Evolutionary conservation across 139 green algal species (phyloP).

Genomic region (Chlamydomonas sp.): DNA sequence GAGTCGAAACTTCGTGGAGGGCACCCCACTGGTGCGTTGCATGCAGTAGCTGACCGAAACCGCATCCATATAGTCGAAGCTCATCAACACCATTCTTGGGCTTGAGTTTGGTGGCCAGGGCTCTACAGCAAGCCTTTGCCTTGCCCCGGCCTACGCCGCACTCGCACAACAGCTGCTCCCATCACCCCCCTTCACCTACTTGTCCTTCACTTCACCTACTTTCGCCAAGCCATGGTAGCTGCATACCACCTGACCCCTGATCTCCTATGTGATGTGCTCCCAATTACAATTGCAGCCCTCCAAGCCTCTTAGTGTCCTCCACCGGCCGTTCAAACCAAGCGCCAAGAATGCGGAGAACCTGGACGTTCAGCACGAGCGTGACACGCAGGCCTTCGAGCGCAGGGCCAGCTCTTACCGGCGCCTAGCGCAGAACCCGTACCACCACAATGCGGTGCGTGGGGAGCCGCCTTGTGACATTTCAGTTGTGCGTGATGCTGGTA

Average conservation of each 20-base stretch:
- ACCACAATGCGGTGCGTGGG: slow-evolving; percentile 31
- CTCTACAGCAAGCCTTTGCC: too few relatives aligned
- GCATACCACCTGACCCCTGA: background rate
- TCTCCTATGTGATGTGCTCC: background rate
- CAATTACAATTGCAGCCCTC: background rate
- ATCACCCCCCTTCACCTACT: background rate
- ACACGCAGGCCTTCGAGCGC: slow-evolving; percentile 31
- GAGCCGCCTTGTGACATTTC: too few relatives aligned
- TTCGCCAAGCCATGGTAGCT: background rate
- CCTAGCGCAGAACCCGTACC: background rate
- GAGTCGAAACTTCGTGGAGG: background rate
- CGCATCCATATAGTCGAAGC: too few relatives aligned
- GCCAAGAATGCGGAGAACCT: slow-evolving; percentile 42
- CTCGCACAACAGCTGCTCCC: too few relatives aligned
- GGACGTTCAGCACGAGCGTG: slow-evolving; percentile 33
- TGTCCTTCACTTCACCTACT: background rate
- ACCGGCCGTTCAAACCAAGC: slow-evolving; percentile 5
- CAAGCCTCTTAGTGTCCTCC: slow-evolving; percentile 37
- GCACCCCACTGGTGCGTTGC: slow-evolving; percentile 13
- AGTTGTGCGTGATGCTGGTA: too few relatives aligned
- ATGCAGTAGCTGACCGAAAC: too few relatives aligned
- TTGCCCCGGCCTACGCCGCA: too few relatives aligned
- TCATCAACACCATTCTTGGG: too few relatives aligned
- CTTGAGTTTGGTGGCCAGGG: too few relatives aligned
- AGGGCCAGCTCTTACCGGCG: slow-evolving; percentile 13